phyloP scores from a whole-genome alignment of 495 filamentous ascomycete species.

The Talaromyces liani region DNA sequence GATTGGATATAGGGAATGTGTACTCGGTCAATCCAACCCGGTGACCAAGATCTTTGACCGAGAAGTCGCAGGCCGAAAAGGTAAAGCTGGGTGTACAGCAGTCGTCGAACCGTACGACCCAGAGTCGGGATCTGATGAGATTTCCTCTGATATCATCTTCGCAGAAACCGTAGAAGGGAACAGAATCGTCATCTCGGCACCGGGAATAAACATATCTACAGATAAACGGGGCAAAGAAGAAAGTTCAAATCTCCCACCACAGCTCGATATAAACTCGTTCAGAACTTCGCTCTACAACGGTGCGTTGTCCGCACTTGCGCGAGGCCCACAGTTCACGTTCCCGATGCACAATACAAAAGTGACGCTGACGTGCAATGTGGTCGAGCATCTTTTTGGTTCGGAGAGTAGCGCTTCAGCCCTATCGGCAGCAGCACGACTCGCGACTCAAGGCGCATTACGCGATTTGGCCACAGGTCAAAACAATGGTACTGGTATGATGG shows the following conservation, averaged over 20 bases:
- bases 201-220: slow-evolving; percentile 32
- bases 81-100: slow-evolving; percentile 69
- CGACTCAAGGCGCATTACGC: slow-evolving; percentile 58
- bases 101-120: slow-evolving; percentile 52
- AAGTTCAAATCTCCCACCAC: slow-evolving; percentile 24
- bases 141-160: slow-evolving; percentile 19
- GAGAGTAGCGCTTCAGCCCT: slow-evolving; percentile 69
- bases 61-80: slow-evolving; percentile 69
- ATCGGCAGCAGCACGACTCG: slow-evolving; percentile 66
- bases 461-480: slow-evolving; percentile 24
- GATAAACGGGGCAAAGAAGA: slow-evolving; percentile 30
- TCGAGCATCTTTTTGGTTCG: slow-evolving; percentile 55
- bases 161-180: slow-evolving; percentile 42
- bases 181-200: slow-evolving; percentile 48
- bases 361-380: slow-evolving; percentile 57
- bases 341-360: slow-evolving; percentile 68
- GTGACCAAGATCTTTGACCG: slow-evolving; percentile 64
- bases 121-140: slow-evolving; percentile 14
- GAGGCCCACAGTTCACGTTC: slow-evolving; percentile 70
- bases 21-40: slow-evolving; percentile 43
- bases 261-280: slow-evolving; percentile 48
- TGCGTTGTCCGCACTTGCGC: slow-evolving; percentile 72
- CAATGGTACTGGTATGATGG: slow-evolving; percentile 56
- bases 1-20: slow-evolving; percentile 86
- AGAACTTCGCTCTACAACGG: slow-evolving; percentile 68